Evolutionary conservation across 768 basidiomycete species (phyloP).

Genomic region (Panus rudis): DNA sequence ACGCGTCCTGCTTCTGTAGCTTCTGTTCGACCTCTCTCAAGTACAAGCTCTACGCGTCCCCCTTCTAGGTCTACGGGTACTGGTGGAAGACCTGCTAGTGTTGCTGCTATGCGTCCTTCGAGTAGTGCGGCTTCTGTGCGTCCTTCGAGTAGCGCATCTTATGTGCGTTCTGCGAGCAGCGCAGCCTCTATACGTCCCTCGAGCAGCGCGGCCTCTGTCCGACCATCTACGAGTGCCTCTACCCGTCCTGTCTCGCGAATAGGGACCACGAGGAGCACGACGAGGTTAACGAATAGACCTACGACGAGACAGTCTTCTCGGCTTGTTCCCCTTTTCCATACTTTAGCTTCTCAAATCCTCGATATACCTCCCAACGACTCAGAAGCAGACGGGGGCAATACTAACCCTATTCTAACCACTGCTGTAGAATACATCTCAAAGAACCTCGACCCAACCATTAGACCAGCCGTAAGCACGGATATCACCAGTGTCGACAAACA

Average conservation of each 20-base stretch:
- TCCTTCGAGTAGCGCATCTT: conserved; percentile 5
- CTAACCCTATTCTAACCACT: too few species aligned
- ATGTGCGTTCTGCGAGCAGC: conserved; percentile 6
- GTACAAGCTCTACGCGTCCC: too few species aligned
- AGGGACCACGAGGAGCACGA: conserved; percentile 20
- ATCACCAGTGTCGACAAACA: conserved; percentile 48
- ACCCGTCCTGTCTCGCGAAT: conserved; percentile 30
- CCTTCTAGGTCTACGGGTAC: too few species aligned
- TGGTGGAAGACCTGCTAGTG: conserved; percentile 3
- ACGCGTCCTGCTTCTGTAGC: too few species aligned
- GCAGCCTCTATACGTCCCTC: conserved; percentile 21
- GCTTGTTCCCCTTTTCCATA: conserved; percentile 46
- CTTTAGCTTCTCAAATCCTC: conserved; percentile 48
- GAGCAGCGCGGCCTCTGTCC: conserved; percentile 35
- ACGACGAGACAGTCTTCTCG: conserved; percentile 44
- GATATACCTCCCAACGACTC: conserved; percentile 42
- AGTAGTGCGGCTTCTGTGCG: conserved; percentile 8
- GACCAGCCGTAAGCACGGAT: conserved; percentile 52
- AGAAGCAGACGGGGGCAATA: conserved; percentile 36
- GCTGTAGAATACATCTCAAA: conserved; percentile 52
- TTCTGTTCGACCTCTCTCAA: too few species aligned
- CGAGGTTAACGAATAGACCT: conserved; percentile 40
- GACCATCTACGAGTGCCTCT: conserved; percentile 39
- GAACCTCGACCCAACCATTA: conserved; percentile 49
- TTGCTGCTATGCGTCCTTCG: conserved; percentile 7